Evolutionary conservation across 192 early-diverging fungal genomes (phyloP), one percentile per base, ranked within the genome.

Genomic region (Ramicandelaber brevisporus): DNA sequence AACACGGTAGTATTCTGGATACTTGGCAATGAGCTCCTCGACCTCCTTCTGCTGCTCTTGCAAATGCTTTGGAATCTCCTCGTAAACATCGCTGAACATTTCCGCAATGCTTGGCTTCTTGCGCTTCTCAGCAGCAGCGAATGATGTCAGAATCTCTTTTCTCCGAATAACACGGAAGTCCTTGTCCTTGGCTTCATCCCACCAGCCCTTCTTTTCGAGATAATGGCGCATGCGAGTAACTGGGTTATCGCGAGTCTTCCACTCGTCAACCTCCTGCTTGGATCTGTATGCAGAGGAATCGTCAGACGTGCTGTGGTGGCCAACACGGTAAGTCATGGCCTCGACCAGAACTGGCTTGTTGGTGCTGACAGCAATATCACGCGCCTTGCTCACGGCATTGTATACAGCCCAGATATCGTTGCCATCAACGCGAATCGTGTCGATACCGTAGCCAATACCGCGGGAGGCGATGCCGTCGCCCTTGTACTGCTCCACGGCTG

Each of bases 351-450:
- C 79, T 1, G 92, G 92, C 35, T 65, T 66, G 45, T 74, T 59
- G 36, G 84, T 58, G 18, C 68, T 65, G 19, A 90, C 64, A 1
- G 78, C 80, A 11, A 83, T 65, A 29, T 71, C 49, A 31, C 87
- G 61, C 2, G 92, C 88, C 15, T 70, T 72, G 37, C 67, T 65
- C 4, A 77, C 78, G 2, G 75, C 86, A 34, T 82, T 84, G 44
- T 92, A 95, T n/a, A 90, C 79, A 3, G 88, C 89, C 82, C 89
- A 74, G 13, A 86, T 70, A 45, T 98, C 92, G 61, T 98, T 98
- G 33, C 92, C 92, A 38, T 98, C 92, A 9, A 95, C 84, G 14
- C 92, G 73, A 37, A 95, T 79, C 3, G 86, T 88, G 53, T 83
- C 76, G 37, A 98, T 92, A 12, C 92, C 92, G 43, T 98, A 98